Conservation (phyloP, 179 eudicot genomes). For the Spergularia azorica region DNA sequence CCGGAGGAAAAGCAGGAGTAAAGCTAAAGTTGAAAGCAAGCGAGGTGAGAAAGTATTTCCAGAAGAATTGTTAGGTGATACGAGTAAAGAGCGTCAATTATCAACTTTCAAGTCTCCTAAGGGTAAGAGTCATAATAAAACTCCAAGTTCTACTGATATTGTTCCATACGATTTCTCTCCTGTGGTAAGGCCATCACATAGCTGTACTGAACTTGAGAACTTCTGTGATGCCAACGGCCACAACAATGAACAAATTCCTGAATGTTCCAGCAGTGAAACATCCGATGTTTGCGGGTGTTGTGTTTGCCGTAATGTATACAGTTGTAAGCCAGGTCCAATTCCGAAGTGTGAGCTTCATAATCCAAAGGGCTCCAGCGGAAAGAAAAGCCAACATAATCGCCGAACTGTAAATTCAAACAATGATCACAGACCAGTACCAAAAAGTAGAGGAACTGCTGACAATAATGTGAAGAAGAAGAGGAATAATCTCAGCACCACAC, state of each 20-base stretch:
- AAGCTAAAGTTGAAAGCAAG: slow-evolving; percentile 17
- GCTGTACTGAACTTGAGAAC: slow-evolving; percentile 1
- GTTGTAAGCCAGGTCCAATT: background rate
- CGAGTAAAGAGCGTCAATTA: slow-evolving; percentile 7
- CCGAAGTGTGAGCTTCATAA: slow-evolving; percentile 1
- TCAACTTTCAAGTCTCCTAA: background rate
- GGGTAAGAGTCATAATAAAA: background rate
- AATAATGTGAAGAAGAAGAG: slow-evolving; percentile 6
- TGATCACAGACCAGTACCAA: background rate
- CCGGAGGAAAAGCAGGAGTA: slow-evolving; percentile 22
- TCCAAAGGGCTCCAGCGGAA: background rate
- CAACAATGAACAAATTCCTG: background rate
- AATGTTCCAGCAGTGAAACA: slow-evolving; percentile 17
- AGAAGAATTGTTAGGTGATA: slow-evolving; percentile 2
- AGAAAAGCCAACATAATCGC: background rate
- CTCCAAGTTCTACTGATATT: slow-evolving; percentile 2
- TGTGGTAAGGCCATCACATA: slow-evolving; percentile 6
- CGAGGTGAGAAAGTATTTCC: slow-evolving; percentile 16
- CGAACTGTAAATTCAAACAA: slow-evolving; percentile 8
- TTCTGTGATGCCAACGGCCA: background rate
- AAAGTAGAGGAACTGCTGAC: background rate
- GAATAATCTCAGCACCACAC: background rate
- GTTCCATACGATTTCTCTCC: background rate
- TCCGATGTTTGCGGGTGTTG: background rate
- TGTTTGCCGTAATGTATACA: background rate